phyloP scores from a whole-genome alignment of 2,329 filamentous ascomycete species.

The Aspergillus clavatus region DNA sequence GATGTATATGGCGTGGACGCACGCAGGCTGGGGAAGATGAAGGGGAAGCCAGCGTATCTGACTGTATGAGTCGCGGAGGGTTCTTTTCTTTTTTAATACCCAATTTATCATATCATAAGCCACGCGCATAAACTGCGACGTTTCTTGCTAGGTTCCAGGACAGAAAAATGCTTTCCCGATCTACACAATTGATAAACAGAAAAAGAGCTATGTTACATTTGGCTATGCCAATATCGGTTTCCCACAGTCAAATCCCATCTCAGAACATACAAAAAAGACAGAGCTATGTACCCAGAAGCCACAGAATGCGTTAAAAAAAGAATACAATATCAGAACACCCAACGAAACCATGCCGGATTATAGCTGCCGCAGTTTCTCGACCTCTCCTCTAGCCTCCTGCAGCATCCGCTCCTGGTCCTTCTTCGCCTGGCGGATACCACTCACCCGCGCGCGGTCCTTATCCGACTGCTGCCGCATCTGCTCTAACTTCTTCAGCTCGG shows the following conservation, averaged over 20 bases:
- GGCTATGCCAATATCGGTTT: constrained; percentile 9
- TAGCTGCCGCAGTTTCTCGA: constrained; percentile 38
- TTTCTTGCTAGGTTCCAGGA: neutral
- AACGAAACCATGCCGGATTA: constrained; percentile 15
- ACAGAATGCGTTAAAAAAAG: constrained; percentile 2
- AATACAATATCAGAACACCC: constrained; percentile 4
- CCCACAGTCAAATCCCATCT: constrained; percentile 10
- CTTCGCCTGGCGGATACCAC: constrained; percentile 38
- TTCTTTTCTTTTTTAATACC: neutral
- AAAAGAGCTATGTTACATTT: constrained; percentile 23
- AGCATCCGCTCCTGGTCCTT: constrained; percentile 44
- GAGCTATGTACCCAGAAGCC: constrained; percentile 1
- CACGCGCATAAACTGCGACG: too few species aligned
- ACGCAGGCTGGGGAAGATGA: neutral
- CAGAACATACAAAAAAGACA: neutral
- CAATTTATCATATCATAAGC: neutral
- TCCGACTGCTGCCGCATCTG: constrained; percentile 33
- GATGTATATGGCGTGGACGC: neutral
- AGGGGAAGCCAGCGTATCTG: neutral
- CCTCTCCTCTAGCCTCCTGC: constrained; percentile 41
- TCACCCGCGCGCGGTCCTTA: constrained; percentile 37
- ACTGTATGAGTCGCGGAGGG: neutral
- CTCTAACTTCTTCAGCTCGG: constrained; percentile 33
- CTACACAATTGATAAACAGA: constrained; percentile 15
- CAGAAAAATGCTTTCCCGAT: constrained; percentile 12